phyloP scores from a whole-genome alignment of 1,139 yeast genomes.

The Candida sp. region DNA sequence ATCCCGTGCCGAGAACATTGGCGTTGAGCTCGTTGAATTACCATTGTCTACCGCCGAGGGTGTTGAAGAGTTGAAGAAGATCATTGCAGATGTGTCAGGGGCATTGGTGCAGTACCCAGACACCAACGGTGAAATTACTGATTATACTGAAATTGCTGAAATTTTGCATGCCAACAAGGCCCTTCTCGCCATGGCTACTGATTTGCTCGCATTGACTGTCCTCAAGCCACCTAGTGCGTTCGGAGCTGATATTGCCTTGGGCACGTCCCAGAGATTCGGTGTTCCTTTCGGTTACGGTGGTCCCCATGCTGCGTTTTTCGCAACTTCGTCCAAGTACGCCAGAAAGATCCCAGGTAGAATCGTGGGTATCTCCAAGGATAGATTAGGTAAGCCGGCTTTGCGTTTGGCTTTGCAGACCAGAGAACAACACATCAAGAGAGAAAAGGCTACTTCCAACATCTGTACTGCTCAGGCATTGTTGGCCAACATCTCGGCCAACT shows the following conservation, averaged over 20 bases:
- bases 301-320: slow-evolving; percentile 98
- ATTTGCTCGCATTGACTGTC: slow-evolving; percentile 84
- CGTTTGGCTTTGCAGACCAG: slow-evolving; percentile 96
- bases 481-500: slow-evolving; percentile 96
- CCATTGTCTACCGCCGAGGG: slow-evolving; percentile 60
- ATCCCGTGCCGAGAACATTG: slow-evolving; percentile 80
- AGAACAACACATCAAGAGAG: slow-evolving; percentile 97
- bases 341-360: slow-evolving; percentile 97
- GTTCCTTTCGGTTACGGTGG: slow-evolving; percentile 99
- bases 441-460: slow-evolving; percentile 96
- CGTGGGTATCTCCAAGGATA: slow-evolving; percentile 91
- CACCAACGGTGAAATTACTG: slow-evolving; percentile 76
- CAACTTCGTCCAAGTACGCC: slow-evolving; percentile 77
- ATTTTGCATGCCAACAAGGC: slow-evolving; percentile 75
- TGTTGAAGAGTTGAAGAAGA: slow-evolving; percentile 37
- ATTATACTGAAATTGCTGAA: slow-evolving; percentile 60
- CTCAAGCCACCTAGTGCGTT: slow-evolving; percentile 83
- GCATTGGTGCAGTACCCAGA: slow-evolving; percentile 91
- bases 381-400: slow-evolving; percentile 86
- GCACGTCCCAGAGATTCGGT: slow-evolving; percentile 95
- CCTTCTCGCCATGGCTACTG: slow-evolving; percentile 85
- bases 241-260: slow-evolving; percentile 94
- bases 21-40: slow-evolving; percentile 63
- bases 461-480: slow-evolving; percentile 98
- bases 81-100: slow-evolving; percentile 64